Base-by-base conservation (phyloP, 2,329 filamentous ascomycete species). In the Aotearoamyces nothofagi region DNA sequence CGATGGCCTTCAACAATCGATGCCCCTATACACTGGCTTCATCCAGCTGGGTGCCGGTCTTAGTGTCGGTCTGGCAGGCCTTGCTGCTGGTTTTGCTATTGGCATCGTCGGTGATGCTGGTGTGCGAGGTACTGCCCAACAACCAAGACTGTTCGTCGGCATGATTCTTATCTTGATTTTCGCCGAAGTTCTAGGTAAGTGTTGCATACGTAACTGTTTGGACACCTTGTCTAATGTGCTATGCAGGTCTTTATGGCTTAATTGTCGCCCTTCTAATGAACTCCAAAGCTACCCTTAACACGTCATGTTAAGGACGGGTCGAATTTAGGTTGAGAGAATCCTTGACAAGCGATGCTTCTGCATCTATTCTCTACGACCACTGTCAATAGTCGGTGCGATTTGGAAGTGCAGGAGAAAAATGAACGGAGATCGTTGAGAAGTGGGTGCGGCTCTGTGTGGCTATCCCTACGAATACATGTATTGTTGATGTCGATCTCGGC, bases 211-310 rank as follows among this genome's bases (percentile, higher is more conserved):
- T n/a, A n/a, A n/a, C n/a, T n/a, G n/a, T n/a, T n/a, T n/a, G n/a
- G n/a, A n/a, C n/a, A n/a, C n/a, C n/a, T n/a, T n/a, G n/a, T n/a
- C n/a, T n/a, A n/a, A n/a, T n/a, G n/a, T n/a, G n/a, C n/a, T n/a
- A n/a, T n/a, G n/a, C 38, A 90, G 82, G 87, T 90, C 82, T 98
- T 34, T 98, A 98, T 65, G 90, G 90, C 57, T 71, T 98, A 51
- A 98, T 98, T 56, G 90, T 98, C 44, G 90, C 90, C 41, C 79
- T 98, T 52, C 76, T 98, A 54, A 98, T 98, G 92, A 98, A 96
- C 80, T 92, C 90, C 35, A 92, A 90, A 66, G 80, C 78, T 22
- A 60, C 59, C 35, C 59, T 72, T 44, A 69, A 75, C 47, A 66
- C 65, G 44, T 53, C 43, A 36, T 84, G 78, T 58, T 72, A 71